phyloP scores from a whole-genome alignment of 345 rosid genomes.

The Hirschfeldia incana region DNA sequence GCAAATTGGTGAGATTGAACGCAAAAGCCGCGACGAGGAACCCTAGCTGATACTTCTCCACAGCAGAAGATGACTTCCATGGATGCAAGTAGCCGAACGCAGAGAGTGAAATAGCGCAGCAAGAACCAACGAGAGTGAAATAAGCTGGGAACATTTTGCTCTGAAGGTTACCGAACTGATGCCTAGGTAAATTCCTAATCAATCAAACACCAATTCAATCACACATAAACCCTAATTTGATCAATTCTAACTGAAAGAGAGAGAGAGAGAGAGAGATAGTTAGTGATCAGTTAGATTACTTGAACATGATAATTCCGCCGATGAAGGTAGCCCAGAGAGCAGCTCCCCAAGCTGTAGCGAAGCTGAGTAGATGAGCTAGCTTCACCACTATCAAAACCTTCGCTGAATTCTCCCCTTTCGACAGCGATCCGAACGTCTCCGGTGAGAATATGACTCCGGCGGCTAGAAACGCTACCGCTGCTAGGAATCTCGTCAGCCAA shows the following conservation, averaged over 20 bases:
- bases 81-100: conserved; percentile 89
- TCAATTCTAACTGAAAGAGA: neutral
- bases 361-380: conserved; percentile 83
- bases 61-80: conserved; percentile 70
- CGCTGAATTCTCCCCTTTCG: conserved; percentile 44
- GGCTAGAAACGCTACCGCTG: conserved; percentile 75
- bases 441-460: conserved; percentile 84
- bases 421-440: conserved; percentile 77
- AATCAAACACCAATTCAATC: neutral
- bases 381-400: conserved; percentile 59
- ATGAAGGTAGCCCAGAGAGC: conserved; percentile 98
- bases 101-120: conserved; percentile 68
- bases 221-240: conserved; percentile 4
- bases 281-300: conserved; percentile 39
- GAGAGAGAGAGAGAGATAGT: neutral
- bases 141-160: conserved; percentile 99
- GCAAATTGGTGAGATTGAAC: conserved; percentile 82
- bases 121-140: conserved; percentile 72
- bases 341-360: conserved; percentile 94
- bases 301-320: conserved; percentile 99
- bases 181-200: conserved; percentile 83
- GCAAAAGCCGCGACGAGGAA: conserved; percentile 79
- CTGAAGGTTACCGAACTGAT: conserved; percentile 89
- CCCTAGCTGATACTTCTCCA: conserved; percentile 90
- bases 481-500: conserved; percentile 73